Evolutionary conservation across 805 yeast species (phyloP).

Genomic region (Candida michaelii): DNA sequence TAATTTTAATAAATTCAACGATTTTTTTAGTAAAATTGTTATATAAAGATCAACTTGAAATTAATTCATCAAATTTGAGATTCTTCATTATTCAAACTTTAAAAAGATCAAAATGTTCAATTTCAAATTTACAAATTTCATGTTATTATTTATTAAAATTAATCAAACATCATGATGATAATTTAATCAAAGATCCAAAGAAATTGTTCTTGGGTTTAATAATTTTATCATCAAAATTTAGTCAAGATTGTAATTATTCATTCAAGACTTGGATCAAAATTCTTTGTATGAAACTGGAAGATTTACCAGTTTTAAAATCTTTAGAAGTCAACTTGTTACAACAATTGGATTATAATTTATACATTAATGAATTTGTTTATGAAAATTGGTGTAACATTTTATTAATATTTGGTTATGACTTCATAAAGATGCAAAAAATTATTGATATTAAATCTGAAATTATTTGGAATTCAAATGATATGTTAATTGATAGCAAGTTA

Average conservation of each 20-base stretch:
- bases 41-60: conserved; percentile 21
- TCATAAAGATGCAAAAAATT: conserved; percentile 36
- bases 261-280: conserved; percentile 73
- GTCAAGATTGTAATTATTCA: conserved; percentile 70
- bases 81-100: conserved; percentile 44
- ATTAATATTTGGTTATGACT: conserved; percentile 44
- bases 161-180: conserved; percentile 19
- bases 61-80: conserved; percentile 29
- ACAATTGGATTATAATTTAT: conserved; percentile 56
- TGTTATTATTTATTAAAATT: conserved; percentile 62
- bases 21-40: conserved; percentile 36
- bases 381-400: conserved; percentile 47
- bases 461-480: conserved; percentile 25
- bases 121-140: conserved; percentile 63
- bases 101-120: conserved; percentile 44
- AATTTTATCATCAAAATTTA: conserved; percentile 70
- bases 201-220: conserved; percentile 66
- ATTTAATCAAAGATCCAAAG: conserved; percentile 44
- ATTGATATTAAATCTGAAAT: conserved; percentile 19
- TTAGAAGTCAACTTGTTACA: conserved; percentile 56
- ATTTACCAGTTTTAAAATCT: conserved; percentile 43
- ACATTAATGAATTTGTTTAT: conserved; percentile 49
- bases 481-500: conserved; percentile 22
- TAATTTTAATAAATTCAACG: conserved; percentile 36
- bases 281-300: conserved; percentile 49